Evolutionary conservation across 1,284 basidiomycete genomes (phyloP).

Genomic region (Wolfiporia cocos): DNA sequence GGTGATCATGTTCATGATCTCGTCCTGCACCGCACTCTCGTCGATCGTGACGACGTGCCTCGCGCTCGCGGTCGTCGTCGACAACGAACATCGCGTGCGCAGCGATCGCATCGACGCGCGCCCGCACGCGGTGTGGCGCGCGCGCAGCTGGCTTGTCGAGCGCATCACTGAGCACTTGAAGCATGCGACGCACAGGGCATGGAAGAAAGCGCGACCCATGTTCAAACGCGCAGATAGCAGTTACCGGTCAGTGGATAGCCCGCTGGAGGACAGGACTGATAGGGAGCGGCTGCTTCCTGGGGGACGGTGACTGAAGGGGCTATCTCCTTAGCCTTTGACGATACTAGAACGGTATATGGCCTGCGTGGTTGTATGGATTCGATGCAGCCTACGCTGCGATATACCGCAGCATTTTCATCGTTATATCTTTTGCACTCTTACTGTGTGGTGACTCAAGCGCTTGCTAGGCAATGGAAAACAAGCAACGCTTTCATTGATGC

Average conservation of each 20-base stretch:
- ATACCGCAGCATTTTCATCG: no score
- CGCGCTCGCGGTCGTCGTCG: slow-evolving; percentile 57
- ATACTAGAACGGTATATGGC: no score
- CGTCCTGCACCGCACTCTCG: slow-evolving; percentile 65
- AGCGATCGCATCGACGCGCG: slow-evolving; percentile 55
- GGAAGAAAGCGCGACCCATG: slow-evolving; percentile 3
- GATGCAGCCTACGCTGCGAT: no score
- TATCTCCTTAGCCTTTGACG: no score
- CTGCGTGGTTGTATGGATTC: no score
- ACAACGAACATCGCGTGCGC: slow-evolving; percentile 65
- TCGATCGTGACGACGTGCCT: slow-evolving; percentile 58
- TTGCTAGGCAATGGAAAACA: no score
- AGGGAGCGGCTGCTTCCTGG: slow-evolving; percentile 5
- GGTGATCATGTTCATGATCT: slow-evolving; percentile 91
- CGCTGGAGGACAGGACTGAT: slow-evolving; percentile 4
- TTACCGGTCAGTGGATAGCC: slow-evolving; percentile 2
- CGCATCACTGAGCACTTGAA: slow-evolving; percentile 13
- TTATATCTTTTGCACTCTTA: no score
- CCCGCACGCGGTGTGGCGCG: slow-evolving; percentile 43
- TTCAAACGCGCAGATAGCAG: slow-evolving; percentile 1
- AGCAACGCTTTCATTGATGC: no score
- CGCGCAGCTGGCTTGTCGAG: slow-evolving; percentile 14
- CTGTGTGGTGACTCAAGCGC: no score
- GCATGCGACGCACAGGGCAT: neutral
- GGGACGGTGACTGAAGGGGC: no score